phyloP scores from a whole-genome alignment of 345 rosid genomes.

The Lagerstroemia speciosa region DNA sequence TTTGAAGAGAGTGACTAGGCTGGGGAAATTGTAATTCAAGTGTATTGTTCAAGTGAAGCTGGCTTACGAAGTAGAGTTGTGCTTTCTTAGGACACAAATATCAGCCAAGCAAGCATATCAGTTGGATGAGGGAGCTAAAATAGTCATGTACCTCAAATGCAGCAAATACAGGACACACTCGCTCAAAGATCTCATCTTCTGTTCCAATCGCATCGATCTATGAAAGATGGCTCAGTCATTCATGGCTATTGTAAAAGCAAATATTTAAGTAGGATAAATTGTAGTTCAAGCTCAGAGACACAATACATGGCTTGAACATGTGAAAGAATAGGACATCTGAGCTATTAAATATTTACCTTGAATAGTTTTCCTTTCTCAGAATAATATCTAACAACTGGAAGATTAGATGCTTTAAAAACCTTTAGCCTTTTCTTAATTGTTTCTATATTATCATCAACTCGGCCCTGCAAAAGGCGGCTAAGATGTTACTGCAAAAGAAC shows the following conservation, averaged over 20 bases:
- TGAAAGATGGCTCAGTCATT: slow-evolving; percentile 3
- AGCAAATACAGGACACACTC: slow-evolving; percentile 55
- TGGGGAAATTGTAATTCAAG: background rate
- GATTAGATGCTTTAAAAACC: slow-evolving; percentile 47
- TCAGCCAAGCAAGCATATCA: background rate
- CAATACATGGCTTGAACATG: background rate
- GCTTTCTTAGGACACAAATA: background rate
- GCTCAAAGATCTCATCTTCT: slow-evolving; percentile 74
- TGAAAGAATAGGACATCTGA: background rate
- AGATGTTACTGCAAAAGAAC: slow-evolving; percentile 34
- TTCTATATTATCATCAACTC: slow-evolving; percentile 70
- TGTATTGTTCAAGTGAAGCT: background rate
- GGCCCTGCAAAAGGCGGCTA: slow-evolving; percentile 56
- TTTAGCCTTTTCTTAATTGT: slow-evolving; percentile 56
- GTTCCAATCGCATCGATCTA: slow-evolving; percentile 85
- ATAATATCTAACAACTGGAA: slow-evolving; percentile 70
- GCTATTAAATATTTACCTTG: slow-evolving; percentile 25
- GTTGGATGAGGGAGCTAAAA: background rate
- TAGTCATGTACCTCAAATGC: slow-evolving; percentile 39
- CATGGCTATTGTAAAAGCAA: background rate
- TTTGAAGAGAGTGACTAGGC: background rate
- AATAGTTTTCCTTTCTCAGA: slow-evolving; percentile 66
- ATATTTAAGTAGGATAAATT: background rate
- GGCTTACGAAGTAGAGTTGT: background rate
- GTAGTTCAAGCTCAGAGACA: too few relatives aligned